These are phyloP conservation scores for Fusarium caatingaense DNA, from an alignment of 2,329 filamentous ascomycete species.

Conservation along the genomic window DNA sequence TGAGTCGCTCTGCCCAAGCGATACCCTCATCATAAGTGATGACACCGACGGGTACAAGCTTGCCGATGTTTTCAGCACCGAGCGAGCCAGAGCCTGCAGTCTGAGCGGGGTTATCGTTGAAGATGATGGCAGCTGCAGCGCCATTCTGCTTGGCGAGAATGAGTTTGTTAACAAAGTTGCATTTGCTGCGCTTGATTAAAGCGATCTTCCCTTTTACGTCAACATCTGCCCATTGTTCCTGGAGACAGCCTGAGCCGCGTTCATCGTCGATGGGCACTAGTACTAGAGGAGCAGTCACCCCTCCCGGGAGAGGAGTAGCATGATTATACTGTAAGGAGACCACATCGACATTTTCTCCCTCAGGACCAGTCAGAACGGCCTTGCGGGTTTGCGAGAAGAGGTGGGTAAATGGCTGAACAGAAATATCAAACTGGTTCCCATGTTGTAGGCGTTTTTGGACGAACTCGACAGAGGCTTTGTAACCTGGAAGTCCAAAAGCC, in stretches of 20 bases:
- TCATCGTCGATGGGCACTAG: slow-evolving; percentile 50
- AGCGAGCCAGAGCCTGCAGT: slow-evolving; percentile 62
- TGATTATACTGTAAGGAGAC: slow-evolving; percentile 56
- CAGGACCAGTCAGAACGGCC: slow-evolving; percentile 11
- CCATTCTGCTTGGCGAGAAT: slow-evolving; percentile 52
- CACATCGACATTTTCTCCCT: slow-evolving; percentile 1
- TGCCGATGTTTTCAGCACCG: slow-evolving; percentile 53
- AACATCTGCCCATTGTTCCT: slow-evolving; percentile 54
- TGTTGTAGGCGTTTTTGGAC: neutral
- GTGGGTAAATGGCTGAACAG: slow-evolving; percentile 23
- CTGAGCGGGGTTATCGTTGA: slow-evolving; percentile 67
- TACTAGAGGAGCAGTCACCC: slow-evolving; percentile 49
- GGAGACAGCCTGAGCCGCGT: slow-evolving; percentile 51
- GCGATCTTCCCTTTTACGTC: slow-evolving; percentile 56
- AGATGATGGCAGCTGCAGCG: slow-evolving; percentile 63
- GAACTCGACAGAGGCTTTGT: slow-evolving; percentile 31
- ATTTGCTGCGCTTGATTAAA: slow-evolving; percentile 57
- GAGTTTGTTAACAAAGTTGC: slow-evolving; percentile 54
- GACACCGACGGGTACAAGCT: slow-evolving; percentile 50
- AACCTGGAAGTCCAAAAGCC: slow-evolving; percentile 27
- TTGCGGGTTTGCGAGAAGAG: slow-evolving; percentile 22
- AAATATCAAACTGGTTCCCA: slow-evolving; percentile 11
- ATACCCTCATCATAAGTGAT: slow-evolving; percentile 50
- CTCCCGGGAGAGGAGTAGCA: slow-evolving; percentile 49
- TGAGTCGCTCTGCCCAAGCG: slow-evolving; percentile 49